Base-by-base conservation (phyloP, 805 yeast species). In the Pichia nakasei region DNA sequence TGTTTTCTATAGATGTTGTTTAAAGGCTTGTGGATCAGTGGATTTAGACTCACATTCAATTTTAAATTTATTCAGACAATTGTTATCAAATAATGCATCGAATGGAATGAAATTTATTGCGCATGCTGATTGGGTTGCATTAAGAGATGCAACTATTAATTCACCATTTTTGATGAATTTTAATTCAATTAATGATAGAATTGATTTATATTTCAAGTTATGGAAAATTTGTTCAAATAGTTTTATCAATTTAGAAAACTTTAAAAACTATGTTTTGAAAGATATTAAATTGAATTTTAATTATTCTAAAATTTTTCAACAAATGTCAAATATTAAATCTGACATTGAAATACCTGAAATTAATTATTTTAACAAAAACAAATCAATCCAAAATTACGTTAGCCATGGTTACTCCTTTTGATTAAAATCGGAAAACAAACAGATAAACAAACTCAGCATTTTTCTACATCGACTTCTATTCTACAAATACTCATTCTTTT, bases 81-180 rank as follows among this genome's bases (percentile, higher is more conserved):
- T 64, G 21, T 45, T 63, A 31, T 45, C 49, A 34, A 71, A 76
- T 50, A 78, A 80, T 47, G 74, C 72, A 29, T 63, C 61, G 38
- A 70, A 68, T 41, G 78, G 78, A 11, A 76, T 74, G 62, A 64
- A 61, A 34, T 82, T 79, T 57, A 79, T 84, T 52, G 88, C 91
- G 7, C 79, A 78, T 58, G 91, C 93, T 11, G 91, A 83, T 63
- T 84, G 91, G 91, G 82, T 85, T 34, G 83, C 91, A 3, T 61
- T 85, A 46, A 76, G 89, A 65, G 88, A 81, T 59, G 85, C 91
- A 19, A 84, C 93, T 6, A 67, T 77, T 36, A 64, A 66, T 46
- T 70, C 80, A 4, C 58, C 55, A 36, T 59, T 57, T 21, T 64
- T 59, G 39, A 50, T 57, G 33, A 60, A 43, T 12, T 57, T 60